Evolutionary conservation across 192 early-diverging fungal genomes (phyloP).

Genomic region (Spizellomyces sp.): DNA sequence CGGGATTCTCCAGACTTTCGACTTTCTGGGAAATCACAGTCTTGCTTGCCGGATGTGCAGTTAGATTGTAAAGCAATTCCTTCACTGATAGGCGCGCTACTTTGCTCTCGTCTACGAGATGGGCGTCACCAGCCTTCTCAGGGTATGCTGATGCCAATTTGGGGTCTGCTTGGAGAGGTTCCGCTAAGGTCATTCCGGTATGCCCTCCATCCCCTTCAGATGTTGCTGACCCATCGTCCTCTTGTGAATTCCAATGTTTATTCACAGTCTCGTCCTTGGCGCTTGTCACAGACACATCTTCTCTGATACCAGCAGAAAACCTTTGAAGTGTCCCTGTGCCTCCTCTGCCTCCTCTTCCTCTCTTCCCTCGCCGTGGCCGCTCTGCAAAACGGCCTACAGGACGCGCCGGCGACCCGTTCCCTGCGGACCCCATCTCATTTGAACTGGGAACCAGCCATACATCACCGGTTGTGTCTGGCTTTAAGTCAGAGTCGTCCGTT

Average conservation of each 20-base stretch:
- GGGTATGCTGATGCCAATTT: background rate
- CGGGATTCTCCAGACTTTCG: no score
- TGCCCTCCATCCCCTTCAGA: background rate
- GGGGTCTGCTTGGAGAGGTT: background rate
- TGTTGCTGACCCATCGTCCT: background rate
- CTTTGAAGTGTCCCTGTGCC: slow-evolving; percentile 18
- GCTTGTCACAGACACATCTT: background rate
- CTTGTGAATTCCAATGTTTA: background rate
- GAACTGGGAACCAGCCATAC: no score
- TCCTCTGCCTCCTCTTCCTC: slow-evolving; percentile 27
- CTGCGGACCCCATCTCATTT: background rate
- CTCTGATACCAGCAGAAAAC: background rate
- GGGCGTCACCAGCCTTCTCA: background rate
- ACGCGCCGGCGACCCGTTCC: background rate
- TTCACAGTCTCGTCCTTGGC: no score
- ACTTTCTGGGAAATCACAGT: background rate
- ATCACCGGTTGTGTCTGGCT: no score
- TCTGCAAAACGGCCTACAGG: slow-evolving; percentile 17
- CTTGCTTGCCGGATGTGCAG: background rate
- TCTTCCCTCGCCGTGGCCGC: slow-evolving; percentile 27
- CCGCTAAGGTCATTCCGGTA: background rate
- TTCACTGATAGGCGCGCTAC: background rate
- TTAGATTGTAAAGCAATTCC: slow-evolving; percentile 17
- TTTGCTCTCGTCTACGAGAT: background rate
- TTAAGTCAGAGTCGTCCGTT: no score